phyloP scores from a whole-genome alignment of 164 flowering plant genomes.

The Tetrastigma voinierianum region DNA sequence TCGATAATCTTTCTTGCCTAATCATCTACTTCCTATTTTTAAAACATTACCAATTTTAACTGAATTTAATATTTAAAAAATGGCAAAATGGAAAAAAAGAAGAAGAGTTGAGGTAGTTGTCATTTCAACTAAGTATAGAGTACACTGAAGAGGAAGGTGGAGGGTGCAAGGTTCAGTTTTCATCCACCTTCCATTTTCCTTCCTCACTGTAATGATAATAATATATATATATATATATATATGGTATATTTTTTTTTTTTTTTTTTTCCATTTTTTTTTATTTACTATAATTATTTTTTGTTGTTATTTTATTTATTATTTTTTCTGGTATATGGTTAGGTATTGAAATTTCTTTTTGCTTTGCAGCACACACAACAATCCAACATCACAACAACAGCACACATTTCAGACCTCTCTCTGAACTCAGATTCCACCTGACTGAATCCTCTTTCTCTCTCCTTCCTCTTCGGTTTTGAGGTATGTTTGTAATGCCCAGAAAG shows the following conservation, averaged over 20 bases:
- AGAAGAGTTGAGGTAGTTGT: slow-evolving; percentile 1
- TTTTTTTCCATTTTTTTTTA: too few species aligned
- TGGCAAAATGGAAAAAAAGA: background rate
- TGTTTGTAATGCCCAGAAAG: slow-evolving; percentile 5
- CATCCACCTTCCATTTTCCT: slow-evolving; percentile 5
- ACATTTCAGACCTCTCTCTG: too few species aligned
- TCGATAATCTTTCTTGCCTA: too few species aligned
- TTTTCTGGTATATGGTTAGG: background rate
- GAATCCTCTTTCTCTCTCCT: background rate
- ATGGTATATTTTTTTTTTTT: background rate
- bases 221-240: too few species aligned
- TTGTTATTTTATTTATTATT: background rate
- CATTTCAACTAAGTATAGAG: slow-evolving; percentile 20
- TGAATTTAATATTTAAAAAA: too few species aligned
- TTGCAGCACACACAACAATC: too few species aligned
- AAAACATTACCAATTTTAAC: too few species aligned
- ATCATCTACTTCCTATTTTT: too few species aligned
- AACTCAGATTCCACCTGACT: background rate
- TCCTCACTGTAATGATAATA: background rate
- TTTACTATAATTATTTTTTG: too few species aligned
- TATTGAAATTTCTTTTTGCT: too few species aligned
- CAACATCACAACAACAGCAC: too few species aligned
- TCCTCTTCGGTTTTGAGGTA: background rate
- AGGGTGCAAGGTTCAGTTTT: slow-evolving; percentile 25
- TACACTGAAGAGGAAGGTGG: slow-evolving; percentile 21